phyloP scores from a whole-genome alignment of 208 protist genomes.

The Leishmania tarentolae region DNA sequence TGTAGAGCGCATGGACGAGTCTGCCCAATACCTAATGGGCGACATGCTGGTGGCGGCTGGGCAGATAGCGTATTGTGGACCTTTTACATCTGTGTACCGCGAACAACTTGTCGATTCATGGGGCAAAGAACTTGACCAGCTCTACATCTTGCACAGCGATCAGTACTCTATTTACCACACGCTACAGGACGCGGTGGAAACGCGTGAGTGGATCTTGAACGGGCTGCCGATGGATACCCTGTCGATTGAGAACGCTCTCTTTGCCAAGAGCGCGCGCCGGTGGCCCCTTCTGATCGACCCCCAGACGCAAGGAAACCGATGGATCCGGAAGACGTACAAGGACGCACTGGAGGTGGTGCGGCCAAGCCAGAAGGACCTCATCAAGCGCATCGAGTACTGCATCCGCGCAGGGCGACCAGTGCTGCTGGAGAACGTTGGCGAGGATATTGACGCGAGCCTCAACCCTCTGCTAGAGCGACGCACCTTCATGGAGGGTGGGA shows the following conservation, averaged over 20 bases:
- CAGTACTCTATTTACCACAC: constrained; percentile 89
- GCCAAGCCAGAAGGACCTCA: constrained; percentile 94
- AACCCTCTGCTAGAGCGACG: constrained; percentile 96
- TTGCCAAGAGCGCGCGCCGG: constrained; percentile 92
- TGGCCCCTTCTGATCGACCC: constrained; percentile 99
- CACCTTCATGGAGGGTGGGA: constrained; percentile 94
- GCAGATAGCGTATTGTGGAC: constrained; percentile 96
- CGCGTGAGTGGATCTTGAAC: constrained; percentile 94
- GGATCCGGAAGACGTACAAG: constrained; percentile 96
- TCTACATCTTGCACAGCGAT: constrained; percentile 82
- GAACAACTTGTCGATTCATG: constrained; percentile 85
- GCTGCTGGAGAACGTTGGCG: constrained; percentile 96
- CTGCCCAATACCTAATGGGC: constrained; percentile 92
- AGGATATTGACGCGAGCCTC: constrained; percentile 96
- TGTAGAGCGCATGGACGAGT: constrained; percentile 86
- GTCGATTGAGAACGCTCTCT: constrained; percentile 98
- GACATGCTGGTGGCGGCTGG: constrained; percentile 97
- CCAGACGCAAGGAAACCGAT: constrained; percentile 98
- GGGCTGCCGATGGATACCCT: constrained; percentile 96
- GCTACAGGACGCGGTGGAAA: constrained; percentile 95
- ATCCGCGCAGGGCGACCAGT: constrained; percentile 94
- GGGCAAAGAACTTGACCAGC: constrained; percentile 71
- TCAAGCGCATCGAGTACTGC: constrained; percentile 96
- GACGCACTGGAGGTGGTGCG: constrained; percentile 97
- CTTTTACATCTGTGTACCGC: constrained; percentile 96